A percentile compares a stretch with the other conserved stretches of the same genome.
Conservation (phyloP, 2,329 filamentous ascomycete genomes). For the Fusarium sp. region DNA sequence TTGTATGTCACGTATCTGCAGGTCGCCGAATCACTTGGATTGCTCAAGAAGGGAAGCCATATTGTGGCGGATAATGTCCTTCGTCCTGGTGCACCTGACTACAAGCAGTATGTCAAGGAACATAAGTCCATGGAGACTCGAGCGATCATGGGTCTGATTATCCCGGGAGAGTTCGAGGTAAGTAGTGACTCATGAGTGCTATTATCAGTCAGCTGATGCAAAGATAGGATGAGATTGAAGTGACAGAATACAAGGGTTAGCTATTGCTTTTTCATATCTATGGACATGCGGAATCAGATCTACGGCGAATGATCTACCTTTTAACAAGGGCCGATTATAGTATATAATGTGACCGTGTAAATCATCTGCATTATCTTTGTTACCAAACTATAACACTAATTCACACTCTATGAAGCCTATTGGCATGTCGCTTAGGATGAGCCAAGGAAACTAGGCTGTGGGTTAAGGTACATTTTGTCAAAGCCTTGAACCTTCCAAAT, state of each 20-base stretch:
- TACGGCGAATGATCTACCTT: too few relatives aligned
- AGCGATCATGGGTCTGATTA: neutral
- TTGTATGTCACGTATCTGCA: accelerated
- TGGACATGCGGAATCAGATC: too few relatives aligned
- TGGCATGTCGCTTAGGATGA: neutral
- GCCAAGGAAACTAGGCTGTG: neutral
- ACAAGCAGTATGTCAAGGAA: neutral
- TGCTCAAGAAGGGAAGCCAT: neutral
- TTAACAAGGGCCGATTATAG: neutral
- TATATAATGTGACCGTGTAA: accelerated
- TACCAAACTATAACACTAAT: accelerated
- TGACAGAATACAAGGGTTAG: neutral
- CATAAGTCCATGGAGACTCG: neutral
- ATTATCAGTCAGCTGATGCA: neutral
- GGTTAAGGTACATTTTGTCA: neutral
- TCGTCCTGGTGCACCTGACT: neutral
- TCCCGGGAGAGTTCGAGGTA: neutral
- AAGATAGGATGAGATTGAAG: neutral
- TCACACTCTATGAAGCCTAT: accelerated
- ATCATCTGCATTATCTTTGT: too few relatives aligned
- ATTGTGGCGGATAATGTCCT: neutral
- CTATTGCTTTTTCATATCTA: neutral
- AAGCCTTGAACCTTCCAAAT: neutral
- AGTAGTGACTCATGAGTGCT: accelerated
- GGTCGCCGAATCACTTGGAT: neutral